Conservation (phyloP, 106 monocot genomes). For the Phalaenopsis equestris region DNA sequence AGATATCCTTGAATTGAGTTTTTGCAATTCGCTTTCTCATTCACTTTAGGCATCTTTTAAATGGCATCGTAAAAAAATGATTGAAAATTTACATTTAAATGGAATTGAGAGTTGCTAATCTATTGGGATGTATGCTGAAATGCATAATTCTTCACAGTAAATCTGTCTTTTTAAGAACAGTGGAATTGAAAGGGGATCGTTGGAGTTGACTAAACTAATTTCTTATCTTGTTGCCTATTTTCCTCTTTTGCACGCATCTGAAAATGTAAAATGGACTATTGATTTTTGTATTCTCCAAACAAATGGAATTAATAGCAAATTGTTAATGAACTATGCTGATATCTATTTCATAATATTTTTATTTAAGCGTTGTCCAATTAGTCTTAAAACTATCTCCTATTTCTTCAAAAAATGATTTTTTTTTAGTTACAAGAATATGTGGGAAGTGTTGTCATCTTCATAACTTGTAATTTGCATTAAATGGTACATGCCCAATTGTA, state of each 20-base stretch:
- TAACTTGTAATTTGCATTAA: not conserved
- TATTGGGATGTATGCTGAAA: not conserved
- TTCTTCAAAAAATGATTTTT: not conserved
- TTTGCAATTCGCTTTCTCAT: not conserved
- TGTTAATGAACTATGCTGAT: not conserved
- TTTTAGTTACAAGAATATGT: not conserved
- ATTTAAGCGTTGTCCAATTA: not conserved
- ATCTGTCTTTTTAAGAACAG: not conserved
- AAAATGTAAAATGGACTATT: not conserved
- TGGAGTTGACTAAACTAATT: not conserved
- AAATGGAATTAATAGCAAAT: not conserved
- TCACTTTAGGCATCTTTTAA: not conserved
- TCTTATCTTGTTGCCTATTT: not conserved
- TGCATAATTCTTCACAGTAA: not conserved
- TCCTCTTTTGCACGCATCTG: not conserved
- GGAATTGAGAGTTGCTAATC: not conserved
- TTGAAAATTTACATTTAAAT: not conserved
- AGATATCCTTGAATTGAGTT: not conserved
- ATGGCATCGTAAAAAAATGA: not conserved
- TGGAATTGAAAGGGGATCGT: not conserved
- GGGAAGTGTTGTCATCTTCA: not conserved
- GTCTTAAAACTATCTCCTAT: not conserved
- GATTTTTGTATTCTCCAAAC: not conserved
- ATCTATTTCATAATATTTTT: not conserved
- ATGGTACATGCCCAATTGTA: not conserved